Evolutionary conservation across 768 basidiomycete genomes (phyloP), one percentile per base, ranked within the genome.

Genomic region (Daedaleopsis nitida): DNA sequence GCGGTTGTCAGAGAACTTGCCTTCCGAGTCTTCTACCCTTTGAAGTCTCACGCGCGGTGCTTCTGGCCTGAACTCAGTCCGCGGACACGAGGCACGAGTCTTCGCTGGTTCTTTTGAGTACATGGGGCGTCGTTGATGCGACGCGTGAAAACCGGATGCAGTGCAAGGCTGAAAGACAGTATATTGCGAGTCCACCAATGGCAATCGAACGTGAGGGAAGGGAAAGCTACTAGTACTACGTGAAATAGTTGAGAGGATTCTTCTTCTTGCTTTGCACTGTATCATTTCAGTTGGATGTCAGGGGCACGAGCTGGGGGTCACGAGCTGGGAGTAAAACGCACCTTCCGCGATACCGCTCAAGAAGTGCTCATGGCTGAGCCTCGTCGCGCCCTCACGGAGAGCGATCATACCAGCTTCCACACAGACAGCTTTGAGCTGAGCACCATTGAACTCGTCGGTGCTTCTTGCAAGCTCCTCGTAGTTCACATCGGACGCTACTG

Each of bases 371-470:
- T 98, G 96, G 32, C 84, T 87, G 58, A 98, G 76, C 74, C 89
- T 89, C 16, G 86, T 86, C 16, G 94, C 93, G 34, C 96, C 96
- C 75, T 98, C 96, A 66, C 97, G 80, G 43, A 98, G 77, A 8
- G 96, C 93, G 70, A 98, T 97, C 97, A 99, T 99, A 60, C 97
- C 97, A 43, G 97, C 97, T 77, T 99, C 97, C 1, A 99, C 97
- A 76, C 96, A 98, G 3, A 97, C 96, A 0, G 96, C 97, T 79
- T 98, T 97, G 69, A 97, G 76, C 73, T 95, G 93, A 8, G 94
- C 94, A n/a, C 87, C 96, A 70, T 98, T 98, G 77, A 99, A 98
- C 72, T 99, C 97, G 68, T 98, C 97, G 50, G 97, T 96, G 73
- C 92, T 96, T 69, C 96, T 83, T 12, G 97, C 95, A 55, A 99